A percentile compares a stretch with the other conserved stretches of the same genome.
phyloP scores from a whole-genome alignment of 2,329 filamentous ascomycete genomes.

The Fusarium burgessii region DNA sequence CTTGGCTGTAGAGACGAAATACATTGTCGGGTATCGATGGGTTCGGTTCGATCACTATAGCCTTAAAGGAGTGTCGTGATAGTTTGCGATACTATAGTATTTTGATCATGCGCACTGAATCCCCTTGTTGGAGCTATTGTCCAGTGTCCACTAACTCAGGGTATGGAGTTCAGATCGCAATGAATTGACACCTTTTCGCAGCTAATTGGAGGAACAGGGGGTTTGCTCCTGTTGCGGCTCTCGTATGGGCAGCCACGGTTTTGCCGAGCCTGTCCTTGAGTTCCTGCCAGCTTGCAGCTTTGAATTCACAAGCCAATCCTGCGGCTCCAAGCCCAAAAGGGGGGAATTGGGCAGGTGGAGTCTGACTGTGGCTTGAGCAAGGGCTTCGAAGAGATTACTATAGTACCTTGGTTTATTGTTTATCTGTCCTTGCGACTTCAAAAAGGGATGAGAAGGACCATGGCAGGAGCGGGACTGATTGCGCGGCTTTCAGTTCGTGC shows the following conservation, averaged over 20 bases:
- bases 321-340: constrained; percentile 32
- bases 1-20: constrained; percentile 55
- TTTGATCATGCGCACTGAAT: constrained; percentile 18
- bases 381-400: constrained; percentile 20
- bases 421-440: constrained; percentile 40
- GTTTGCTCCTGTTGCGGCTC: constrained; percentile 21
- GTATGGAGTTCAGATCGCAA: constrained; percentile 32
- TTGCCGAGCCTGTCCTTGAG: constrained; percentile 32
- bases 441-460: constrained; percentile 38
- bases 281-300: constrained; percentile 38
- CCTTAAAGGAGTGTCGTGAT: constrained; percentile 30
- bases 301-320: constrained; percentile 38
- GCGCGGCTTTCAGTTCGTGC: constrained; percentile 23
- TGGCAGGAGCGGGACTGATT: constrained; percentile 41
- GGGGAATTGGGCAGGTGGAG: constrained; percentile 30
- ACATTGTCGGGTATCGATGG: constrained; percentile 41
- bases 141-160: constrained; percentile 25
- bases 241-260: constrained; percentile 37
- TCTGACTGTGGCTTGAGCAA: constrained; percentile 30
- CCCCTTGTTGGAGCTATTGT: constrained; percentile 32
- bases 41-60: constrained; percentile 16
- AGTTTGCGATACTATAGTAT: constrained; percentile 26
- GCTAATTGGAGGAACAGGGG: constrained; percentile 26
- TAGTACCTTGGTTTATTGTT: constrained; percentile 30
- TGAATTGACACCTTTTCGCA: constrained; percentile 51